phyloP scores from a whole-genome alignment of 1,284 basidiomycete genomes.

The Polyporus tsugae region DNA sequence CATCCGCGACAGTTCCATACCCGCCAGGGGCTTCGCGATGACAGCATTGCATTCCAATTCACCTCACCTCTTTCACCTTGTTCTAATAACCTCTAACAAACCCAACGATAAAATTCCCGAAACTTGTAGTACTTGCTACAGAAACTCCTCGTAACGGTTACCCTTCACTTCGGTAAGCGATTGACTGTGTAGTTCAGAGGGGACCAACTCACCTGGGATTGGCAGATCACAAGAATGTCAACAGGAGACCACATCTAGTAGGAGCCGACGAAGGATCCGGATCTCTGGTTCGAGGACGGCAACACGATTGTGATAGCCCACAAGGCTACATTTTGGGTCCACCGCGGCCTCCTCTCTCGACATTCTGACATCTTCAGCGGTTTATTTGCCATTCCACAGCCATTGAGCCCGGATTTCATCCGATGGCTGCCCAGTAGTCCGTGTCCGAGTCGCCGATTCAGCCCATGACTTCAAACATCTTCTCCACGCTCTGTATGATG shows the following conservation, averaged over 20 bases:
- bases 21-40: neutral
- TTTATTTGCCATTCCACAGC: conserved; percentile 19
- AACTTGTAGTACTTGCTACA: no score
- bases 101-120: no score
- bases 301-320: conserved; percentile 17
- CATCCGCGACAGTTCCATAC: no score
- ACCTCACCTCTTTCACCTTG: neutral
- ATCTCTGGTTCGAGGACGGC: conserved; percentile 22
- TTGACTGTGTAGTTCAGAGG: no score
- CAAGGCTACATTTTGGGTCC: conserved; percentile 15
- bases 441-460: conserved; percentile 18
- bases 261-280: neutral
- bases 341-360: conserved; percentile 10
- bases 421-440: conserved; percentile 19
- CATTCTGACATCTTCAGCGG: conserved; percentile 19
- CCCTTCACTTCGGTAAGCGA: no score
- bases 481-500: no score
- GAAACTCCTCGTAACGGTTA: no score
- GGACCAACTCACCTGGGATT: neutral
- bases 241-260: neutral
- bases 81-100: neutral
- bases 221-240: neutral
- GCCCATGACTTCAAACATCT: no score
- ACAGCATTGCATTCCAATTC: neutral
- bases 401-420: neutral